Evolutionary conservation across 1,284 basidiomycete species (phyloP), one percentile per base, ranked within the genome.

Genomic region (Malassezia obtusa): DNA sequence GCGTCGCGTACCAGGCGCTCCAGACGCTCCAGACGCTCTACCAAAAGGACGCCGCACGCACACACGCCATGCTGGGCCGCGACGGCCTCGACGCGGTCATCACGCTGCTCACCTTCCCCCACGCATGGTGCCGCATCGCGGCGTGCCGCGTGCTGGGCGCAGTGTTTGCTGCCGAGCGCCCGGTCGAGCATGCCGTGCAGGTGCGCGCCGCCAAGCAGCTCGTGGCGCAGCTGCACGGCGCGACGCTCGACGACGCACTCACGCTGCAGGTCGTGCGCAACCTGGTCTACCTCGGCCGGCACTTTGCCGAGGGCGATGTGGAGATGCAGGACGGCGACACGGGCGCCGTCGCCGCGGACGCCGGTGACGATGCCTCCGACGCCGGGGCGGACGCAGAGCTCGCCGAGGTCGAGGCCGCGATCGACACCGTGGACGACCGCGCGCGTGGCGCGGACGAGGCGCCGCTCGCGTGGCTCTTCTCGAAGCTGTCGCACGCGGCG

Each of bases 231-330:
- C 80, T 98, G 56, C 84, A 85, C 73, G 89, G 89, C 64, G 79
- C 83, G 11, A 80, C 86, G 61, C 76, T 96, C 35, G 87, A 90
- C 63, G 83, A 84, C 35, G 75, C 80, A 4, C 78, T 92, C 15
- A 81, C 84, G 50, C 75, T 94, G 59, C 89, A 96, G 75, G 78
- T 89, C 14, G 89, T 95, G 67, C 96, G 95, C 78, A 90, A 96
- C 62, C 75, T 98, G 14, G 89, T 94, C 68, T 94, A 86, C 68
- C 78, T 94, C 28, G 87, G 86, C 26, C 89, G 88, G 75, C 57
- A 40, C 3, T 64, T 71, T 59, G 67, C 65, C 48, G 56, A 39
- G 6, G 55, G 56, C 9, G 61, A 39, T 11, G 51, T 36, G 22
- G 50, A 50, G 1, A 48, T 32, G 15, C 47, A 52, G 1, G 75